phyloP scores from a whole-genome alignment of 768 basidiomycete genomes.

The Russula earlei region DNA sequence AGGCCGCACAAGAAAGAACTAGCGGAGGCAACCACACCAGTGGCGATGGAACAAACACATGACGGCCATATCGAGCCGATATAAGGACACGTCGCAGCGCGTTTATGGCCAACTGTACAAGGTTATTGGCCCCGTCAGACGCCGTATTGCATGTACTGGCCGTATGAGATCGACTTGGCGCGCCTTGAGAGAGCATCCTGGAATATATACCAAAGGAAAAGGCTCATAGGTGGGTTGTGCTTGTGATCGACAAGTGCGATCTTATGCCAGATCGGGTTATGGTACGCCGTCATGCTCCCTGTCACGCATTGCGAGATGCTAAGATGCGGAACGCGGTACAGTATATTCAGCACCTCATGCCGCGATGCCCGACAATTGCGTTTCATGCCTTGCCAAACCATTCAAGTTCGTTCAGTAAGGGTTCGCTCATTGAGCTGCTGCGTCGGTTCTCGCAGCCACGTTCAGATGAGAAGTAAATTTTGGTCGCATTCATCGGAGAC shows the following conservation, averaged over 20 bases:
- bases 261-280: slow-evolving; percentile 98
- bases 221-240: slow-evolving; percentile 92
- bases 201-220: slow-evolving; percentile 95
- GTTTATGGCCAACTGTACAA: slow-evolving; percentile 99
- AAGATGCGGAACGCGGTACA: slow-evolving; percentile 58
- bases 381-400: slow-evolving; percentile 99
- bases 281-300: slow-evolving; percentile 42
- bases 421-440: slow-evolving; percentile 92
- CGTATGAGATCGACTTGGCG: slow-evolving; percentile 91
- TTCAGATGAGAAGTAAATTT: slow-evolving; percentile 98
- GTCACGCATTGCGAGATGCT: not conserved
- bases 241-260: slow-evolving; percentile 97
- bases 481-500: slow-evolving; percentile 95
- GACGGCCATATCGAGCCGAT: slow-evolving; percentile 84
- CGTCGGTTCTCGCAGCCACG: slow-evolving; percentile 95
- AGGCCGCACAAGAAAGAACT: slow-evolving; percentile 44
- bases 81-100: slow-evolving; percentile 90
- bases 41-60: slow-evolving; percentile 48
- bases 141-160: slow-evolving; percentile 93
- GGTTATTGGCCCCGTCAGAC: slow-evolving; percentile 96
- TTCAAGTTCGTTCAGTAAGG: slow-evolving; percentile 98
- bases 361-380: slow-evolving; percentile 91
- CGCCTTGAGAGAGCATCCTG: slow-evolving; percentile 87
- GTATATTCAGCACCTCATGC: slow-evolving; percentile 91
- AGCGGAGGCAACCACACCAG: slow-evolving; percentile 33